Evolutionary conservation across 1,284 basidiomycete genomes (phyloP).

Genomic region (Bondarzewia mesenterica): DNA sequence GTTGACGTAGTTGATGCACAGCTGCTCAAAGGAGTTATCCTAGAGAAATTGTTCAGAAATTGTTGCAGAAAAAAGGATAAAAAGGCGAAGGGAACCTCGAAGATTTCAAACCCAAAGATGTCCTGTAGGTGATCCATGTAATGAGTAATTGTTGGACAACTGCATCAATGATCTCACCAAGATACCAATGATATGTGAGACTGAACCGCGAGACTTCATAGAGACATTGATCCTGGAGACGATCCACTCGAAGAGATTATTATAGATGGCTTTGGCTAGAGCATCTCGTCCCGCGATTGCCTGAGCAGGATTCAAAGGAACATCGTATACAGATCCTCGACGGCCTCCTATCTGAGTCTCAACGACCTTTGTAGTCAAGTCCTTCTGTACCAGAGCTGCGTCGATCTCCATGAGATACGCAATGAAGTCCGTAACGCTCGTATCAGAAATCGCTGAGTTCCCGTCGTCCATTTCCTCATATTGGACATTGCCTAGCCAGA

Average conservation of each 20-base stretch:
- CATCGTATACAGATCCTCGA: slow-evolving; percentile 93
- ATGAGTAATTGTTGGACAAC: background rate
- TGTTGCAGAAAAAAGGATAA: background rate
- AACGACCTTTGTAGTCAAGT: slow-evolving; percentile 78
- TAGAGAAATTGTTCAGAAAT: slow-evolving; percentile 1
- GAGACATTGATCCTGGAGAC: slow-evolving; percentile 94
- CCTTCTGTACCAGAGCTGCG: slow-evolving; percentile 73
- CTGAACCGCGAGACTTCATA: slow-evolving; percentile 78
- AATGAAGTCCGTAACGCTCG: slow-evolving; percentile 91
- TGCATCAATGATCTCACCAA: slow-evolving; percentile 47
- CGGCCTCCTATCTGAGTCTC: slow-evolving; percentile 92
- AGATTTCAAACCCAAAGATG: slow-evolving; percentile 98
- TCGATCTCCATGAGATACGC: slow-evolving; percentile 94
- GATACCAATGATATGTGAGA: slow-evolving; percentile 91
- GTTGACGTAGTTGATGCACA: slow-evolving; percentile 99
- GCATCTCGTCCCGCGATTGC: slow-evolving; percentile 88
- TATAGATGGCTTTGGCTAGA: slow-evolving; percentile 94
- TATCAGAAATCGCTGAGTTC: slow-evolving; percentile 77
- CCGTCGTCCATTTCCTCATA: slow-evolving; percentile 88
- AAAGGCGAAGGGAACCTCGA: slow-evolving; percentile 73
- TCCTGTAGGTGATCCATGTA: slow-evolving; percentile 47
- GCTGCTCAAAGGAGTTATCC: slow-evolving; percentile 98
- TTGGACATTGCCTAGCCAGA: slow-evolving; percentile 96
- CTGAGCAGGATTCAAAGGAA: slow-evolving; percentile 92
- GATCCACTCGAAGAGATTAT: slow-evolving; percentile 99